A percentile compares a stretch with the other conserved stretches of the same genome.
Conservation (phyloP, 106 monocot genomes). For the Amphibolis antarctica region DNA sequence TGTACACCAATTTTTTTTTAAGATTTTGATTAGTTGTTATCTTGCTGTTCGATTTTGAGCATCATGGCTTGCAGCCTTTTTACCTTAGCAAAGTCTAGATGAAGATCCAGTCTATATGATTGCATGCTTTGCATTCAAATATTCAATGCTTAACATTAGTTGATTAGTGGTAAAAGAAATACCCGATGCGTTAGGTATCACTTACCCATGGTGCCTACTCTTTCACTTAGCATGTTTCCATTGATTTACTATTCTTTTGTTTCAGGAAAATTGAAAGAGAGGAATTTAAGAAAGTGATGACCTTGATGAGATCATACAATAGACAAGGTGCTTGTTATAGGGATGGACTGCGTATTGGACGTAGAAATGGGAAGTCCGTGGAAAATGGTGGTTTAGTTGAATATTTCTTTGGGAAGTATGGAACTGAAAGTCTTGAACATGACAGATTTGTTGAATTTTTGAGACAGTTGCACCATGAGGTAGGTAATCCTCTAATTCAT, state of each 20-base stretch:
- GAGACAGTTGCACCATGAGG: constrained; percentile 75
- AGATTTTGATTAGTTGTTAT: neutral
- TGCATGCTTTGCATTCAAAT: constrained; percentile 15
- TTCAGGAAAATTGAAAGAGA: constrained; percentile 73
- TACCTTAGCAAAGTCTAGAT: constrained; percentile 17
- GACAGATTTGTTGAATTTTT: constrained; percentile 81
- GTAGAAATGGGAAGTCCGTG: neutral
- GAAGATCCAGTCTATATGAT: constrained; percentile 24
- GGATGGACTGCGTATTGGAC: constrained; percentile 37
- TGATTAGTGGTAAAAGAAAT: constrained; percentile 26
- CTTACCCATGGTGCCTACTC: constrained; percentile 2
- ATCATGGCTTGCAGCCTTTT: constrained; percentile 12
- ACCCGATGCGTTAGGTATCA: constrained; percentile 10
- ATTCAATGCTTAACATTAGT: constrained; percentile 16
- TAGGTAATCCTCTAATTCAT: neutral
- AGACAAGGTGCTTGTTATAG: constrained; percentile 74
- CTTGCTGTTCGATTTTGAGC: constrained; percentile 2
- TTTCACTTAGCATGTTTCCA: neutral
- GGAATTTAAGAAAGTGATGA: constrained; percentile 96
- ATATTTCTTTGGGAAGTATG: constrained; percentile 84
- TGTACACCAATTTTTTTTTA: no score
- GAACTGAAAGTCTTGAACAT: constrained; percentile 39
- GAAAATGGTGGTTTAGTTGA: constrained; percentile 71
- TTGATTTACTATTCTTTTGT: constrained; percentile 2
- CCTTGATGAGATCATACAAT: constrained; percentile 68